Conservation (phyloP, 2,329 filamentous ascomycete genomes). For the Chaetothyriales sp. region DNA sequence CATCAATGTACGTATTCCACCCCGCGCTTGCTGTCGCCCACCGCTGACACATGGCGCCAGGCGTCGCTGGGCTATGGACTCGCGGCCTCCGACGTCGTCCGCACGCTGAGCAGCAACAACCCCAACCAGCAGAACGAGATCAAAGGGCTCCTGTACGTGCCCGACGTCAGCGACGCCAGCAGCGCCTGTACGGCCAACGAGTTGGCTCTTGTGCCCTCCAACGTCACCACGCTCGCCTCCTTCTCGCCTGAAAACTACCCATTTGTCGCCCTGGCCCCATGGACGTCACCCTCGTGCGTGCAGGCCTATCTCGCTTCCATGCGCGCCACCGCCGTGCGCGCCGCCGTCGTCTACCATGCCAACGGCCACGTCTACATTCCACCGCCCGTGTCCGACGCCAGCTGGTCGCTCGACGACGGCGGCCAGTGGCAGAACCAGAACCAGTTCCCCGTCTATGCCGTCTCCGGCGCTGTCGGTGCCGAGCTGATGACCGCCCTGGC, state of each 20-base stretch:
- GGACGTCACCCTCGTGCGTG: constrained; percentile 64
- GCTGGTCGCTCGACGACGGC: constrained; percentile 59
- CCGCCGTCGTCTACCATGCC: constrained; percentile 43
- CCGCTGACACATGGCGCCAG: constrained; percentile 6
- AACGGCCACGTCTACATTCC: constrained; percentile 42
- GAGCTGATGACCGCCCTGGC: constrained; percentile 59
- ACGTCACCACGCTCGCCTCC: constrained; percentile 59
- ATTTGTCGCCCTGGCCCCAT: constrained; percentile 72
- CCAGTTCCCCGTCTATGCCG: constrained; percentile 68
- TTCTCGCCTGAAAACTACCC: constrained; percentile 54
- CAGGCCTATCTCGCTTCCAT: constrained; percentile 53
- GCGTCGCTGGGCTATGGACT: constrained; percentile 20
- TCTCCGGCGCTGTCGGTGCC: constrained; percentile 54
- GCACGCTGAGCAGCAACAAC: constrained; percentile 60
- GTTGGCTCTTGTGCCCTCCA: constrained; percentile 53
- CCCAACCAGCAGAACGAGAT: constrained; percentile 49
- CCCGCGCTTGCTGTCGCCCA: constrained; percentile 6
- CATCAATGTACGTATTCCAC: constrained; percentile 25
- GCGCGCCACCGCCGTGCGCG: constrained; percentile 48
- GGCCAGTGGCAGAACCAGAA: constrained; percentile 59
- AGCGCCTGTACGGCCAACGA: constrained; percentile 52
- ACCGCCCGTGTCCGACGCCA: constrained; percentile 47
- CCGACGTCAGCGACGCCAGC: constrained; percentile 42
- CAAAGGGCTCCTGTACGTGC: constrained; percentile 73
- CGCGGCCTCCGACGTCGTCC: constrained; percentile 44